Conservation (phyloP, 148 eudicot genomes). For the Rhododendron molle region DNA sequence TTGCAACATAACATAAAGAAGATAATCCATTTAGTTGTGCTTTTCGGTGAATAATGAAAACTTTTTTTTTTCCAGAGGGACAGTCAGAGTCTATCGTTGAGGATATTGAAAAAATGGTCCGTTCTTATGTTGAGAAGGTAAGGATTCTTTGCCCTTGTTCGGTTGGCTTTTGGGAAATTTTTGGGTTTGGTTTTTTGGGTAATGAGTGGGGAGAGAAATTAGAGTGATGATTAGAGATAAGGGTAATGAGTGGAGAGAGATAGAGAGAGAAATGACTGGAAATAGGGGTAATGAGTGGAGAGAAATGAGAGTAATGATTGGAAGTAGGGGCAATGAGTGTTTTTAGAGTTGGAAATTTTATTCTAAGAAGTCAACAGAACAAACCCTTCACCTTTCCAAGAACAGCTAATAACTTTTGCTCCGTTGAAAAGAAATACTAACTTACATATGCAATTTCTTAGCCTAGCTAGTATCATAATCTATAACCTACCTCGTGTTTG, state of each 20-base stretch:
- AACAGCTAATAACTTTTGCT: not conserved
- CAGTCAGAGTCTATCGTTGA: slow-evolving; percentile 79
- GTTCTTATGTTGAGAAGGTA: slow-evolving; percentile 96
- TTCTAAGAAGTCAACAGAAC: no score
- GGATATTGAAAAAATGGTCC: slow-evolving; percentile 99
- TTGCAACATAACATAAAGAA: not conserved
- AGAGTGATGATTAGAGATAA: no score
- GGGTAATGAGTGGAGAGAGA: no score
- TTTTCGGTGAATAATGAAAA: not conserved
- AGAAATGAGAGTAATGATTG: no score
- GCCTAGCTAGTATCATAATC: not conserved
- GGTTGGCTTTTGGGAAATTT: no score
- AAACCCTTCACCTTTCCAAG: not conserved
- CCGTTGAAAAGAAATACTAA: not conserved
- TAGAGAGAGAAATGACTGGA: no score
- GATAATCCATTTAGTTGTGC: not conserved
- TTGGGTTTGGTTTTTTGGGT: no score
- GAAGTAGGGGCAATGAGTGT: no score
- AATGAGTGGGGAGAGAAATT: no score
- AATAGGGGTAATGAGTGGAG: no score
- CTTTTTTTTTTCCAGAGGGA: slow-evolving; percentile 60
- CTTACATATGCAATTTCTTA: not conserved
- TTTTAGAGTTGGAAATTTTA: no score
- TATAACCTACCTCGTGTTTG: not conserved
- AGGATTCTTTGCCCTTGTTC: not conserved